Evolutionary conservation across 768 basidiomycete genomes (phyloP).

Genomic region (Ramaria rubella): DNA sequence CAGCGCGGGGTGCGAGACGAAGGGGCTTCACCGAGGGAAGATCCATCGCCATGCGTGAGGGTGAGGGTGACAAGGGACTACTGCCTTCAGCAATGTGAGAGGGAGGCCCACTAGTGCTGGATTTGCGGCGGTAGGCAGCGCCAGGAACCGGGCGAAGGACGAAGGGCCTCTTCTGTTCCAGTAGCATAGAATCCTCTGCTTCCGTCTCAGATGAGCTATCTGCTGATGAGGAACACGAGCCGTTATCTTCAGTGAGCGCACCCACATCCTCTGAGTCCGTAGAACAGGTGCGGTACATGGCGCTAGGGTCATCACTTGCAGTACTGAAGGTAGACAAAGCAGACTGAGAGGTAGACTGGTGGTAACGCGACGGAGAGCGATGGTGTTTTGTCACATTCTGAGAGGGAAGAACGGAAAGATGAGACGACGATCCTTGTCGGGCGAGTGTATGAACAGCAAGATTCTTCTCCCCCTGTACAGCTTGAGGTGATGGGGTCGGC

Average conservation of each 20-base stretch:
- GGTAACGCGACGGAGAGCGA: not conserved
- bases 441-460: not conserved
- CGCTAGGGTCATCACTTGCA: constrained; percentile 24
- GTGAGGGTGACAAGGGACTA: not conserved
- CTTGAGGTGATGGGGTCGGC: constrained; percentile 36
- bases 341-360: not conserved
- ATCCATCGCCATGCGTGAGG: not conserved
- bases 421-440: not conserved
- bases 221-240: not conserved
- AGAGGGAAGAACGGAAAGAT: not conserved
- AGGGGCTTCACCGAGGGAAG: constrained; percentile 4
- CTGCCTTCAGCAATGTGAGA: not conserved
- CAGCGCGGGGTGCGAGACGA: not conserved
- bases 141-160: constrained; percentile 41
- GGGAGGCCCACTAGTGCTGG: not conserved
- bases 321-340: not conserved
- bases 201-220: not conserved
- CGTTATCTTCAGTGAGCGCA: constrained; percentile 1
- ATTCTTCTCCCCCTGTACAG: not conserved
- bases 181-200: constrained; percentile 18
- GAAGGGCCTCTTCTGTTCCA: constrained; percentile 36
- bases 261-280: not conserved
- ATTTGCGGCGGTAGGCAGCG: constrained; percentile 22
- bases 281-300: constrained; percentile 12
- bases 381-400: not conserved